Evolutionary conservation across 73 alveolate genomes (phyloP), one percentile per base, ranked within the genome.

Genomic region (Tetrahymena borealis): DNA sequence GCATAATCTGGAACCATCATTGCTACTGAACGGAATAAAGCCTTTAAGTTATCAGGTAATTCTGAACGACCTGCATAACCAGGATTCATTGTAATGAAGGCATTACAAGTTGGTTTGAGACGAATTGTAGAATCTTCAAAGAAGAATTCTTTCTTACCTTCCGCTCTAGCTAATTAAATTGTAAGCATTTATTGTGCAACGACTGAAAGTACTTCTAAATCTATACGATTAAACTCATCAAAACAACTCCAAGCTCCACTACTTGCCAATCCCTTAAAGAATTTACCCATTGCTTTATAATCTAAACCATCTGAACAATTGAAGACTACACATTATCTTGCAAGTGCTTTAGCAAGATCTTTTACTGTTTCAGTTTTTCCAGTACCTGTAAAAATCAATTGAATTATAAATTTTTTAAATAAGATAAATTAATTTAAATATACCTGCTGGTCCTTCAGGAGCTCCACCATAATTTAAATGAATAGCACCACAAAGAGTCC

Each of bases 191-290:
- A 96, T 92, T 95, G 96, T 90, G 99, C 99, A 78, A 97, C 96
- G 91, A 97, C 99, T 79, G 98, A 96, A 39, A 97, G 96, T 91
- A 98, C 99, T 94, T 99, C 99, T 35, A 98, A 97, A 93, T 98
- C 99, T 78, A 99, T 98, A 91, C 99, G 97, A 95, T 99, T 99
- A 97, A 99, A 99, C 98, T 99, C 99, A 97, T 99, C 99, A 92
- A 99, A 98, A 94, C 99, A 99, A 32, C 98, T 96, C 99, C 99
- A 99, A 12, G 99, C 99, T 33, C 99, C 99, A 90, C 99, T 97
- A 85, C 98, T 97, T 32, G 99, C 99, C 92, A 98, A 97, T 40
- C 99, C 99, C 94, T 99, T 99, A 97, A 99, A 99, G 98, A 99
- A 98, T 96, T 98, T 98, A 39, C 99, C 99, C 99, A 99, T 99